phyloP scores from a whole-genome alignment of 768 basidiomycete genomes.

The Candolleomyces efflorescens region DNA sequence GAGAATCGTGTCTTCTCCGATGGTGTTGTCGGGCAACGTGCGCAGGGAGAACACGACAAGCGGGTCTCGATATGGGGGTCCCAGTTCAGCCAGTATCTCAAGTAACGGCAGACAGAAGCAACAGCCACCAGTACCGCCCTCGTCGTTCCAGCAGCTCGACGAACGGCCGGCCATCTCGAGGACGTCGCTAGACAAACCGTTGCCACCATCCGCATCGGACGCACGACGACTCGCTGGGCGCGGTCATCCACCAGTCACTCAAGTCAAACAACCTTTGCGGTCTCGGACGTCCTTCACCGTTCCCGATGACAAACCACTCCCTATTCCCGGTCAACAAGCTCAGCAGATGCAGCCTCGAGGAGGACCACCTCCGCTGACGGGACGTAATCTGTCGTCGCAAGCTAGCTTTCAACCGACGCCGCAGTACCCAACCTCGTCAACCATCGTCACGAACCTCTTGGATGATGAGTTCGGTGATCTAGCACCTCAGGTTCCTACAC shows the following conservation, averaged over 20 bases:
- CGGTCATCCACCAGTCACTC: conserved; percentile 14
- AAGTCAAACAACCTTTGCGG: conserved; percentile 7
- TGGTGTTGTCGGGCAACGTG: conserved; percentile 25
- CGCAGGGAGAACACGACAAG: conserved; percentile 10
- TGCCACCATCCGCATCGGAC: conserved; percentile 16
- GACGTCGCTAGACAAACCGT: conserved; percentile 22
- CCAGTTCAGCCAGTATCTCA: conserved; percentile 15
- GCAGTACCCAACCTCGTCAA: background rate
- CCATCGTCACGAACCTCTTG: conserved; percentile 2
- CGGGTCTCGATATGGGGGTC: conserved; percentile 10
- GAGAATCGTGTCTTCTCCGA: conserved; percentile 34
- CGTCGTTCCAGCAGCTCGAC: conserved; percentile 12
- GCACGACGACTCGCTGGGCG: conserved; percentile 8
- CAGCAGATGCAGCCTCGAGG: background rate
- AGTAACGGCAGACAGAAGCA: conserved; percentile 12
- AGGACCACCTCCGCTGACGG: background rate
- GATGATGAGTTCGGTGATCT: conserved; percentile 11
- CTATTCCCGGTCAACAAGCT: conserved; percentile 2
- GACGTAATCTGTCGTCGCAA: conserved; percentile 5
- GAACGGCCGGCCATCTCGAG: background rate
- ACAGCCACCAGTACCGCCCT: conserved; percentile 9
- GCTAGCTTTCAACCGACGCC: conserved; percentile 3
- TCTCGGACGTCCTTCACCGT: conserved; percentile 15
- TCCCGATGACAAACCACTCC: conserved; percentile 16
- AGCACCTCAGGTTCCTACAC: background rate